These are phyloP conservation scores for Lavandula angustifolia DNA, from an alignment of 257 asterid species.

Conservation along the genomic window DNA sequence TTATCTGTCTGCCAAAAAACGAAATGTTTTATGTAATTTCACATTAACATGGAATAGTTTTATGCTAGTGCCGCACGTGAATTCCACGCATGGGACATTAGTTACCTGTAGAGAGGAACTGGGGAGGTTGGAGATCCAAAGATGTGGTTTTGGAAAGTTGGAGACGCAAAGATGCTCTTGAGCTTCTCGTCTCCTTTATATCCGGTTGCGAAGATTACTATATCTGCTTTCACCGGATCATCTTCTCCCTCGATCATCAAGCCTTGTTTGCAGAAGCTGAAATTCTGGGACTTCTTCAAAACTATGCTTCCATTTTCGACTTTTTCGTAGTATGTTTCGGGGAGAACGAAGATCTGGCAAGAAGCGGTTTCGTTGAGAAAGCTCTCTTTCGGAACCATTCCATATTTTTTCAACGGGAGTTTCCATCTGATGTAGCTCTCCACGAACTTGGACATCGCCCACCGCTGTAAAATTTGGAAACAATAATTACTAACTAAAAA, in stretches of 20 bases:
- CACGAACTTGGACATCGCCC: slow-evolving; percentile 55
- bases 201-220: slow-evolving; percentile 64
- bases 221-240: slow-evolving; percentile 42
- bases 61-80: too few relatives aligned
- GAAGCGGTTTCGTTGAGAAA: slow-evolving; percentile 38
- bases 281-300: slow-evolving; percentile 36
- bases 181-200: slow-evolving; percentile 62
- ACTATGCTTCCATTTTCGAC: slow-evolving; percentile 62
- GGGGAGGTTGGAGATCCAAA: slow-evolving; percentile 42
- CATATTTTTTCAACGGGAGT: slow-evolving; percentile 52
- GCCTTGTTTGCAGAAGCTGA: slow-evolving; percentile 47
- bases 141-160: slow-evolving; percentile 38
- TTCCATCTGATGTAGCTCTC: slow-evolving; percentile 57
- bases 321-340: slow-evolving; percentile 46
- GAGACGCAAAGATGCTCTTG: slow-evolving; percentile 43
- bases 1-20: slow-evolving; percentile 58
- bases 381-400: slow-evolving; percentile 51
- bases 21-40: too few relatives aligned
- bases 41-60: too few relatives aligned
- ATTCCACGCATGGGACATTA: too few relatives aligned
- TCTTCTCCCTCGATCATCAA: slow-evolving; percentile 43
- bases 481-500: not conserved
- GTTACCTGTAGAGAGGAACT: slow-evolving; percentile 61
- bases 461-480: slow-evolving; percentile 40
- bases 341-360: slow-evolving; percentile 40